Evolutionary conservation across 2,329 filamentous ascomycete species (phyloP), one percentile per base, ranked within the genome.

Genomic region (Claviceps citrina): DNA sequence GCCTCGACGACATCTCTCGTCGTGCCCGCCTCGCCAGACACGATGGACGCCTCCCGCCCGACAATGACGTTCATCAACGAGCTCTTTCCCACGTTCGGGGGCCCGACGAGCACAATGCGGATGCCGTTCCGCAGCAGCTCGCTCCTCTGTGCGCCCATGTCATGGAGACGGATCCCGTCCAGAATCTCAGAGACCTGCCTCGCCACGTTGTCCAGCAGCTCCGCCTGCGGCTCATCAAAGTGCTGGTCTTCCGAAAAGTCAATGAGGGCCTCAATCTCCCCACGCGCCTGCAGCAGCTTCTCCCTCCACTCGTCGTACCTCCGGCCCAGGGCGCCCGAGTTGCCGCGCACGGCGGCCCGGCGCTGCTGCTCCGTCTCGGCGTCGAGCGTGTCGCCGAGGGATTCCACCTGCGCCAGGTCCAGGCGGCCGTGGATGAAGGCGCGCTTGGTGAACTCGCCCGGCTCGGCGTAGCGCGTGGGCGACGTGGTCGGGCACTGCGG

Each of bases 191-290:
- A 54, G 2, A 93, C 73, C 52, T 86, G 76, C 0, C 48, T 49
- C 1, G 76, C 71, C 24, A 95, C 83, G 36, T 78, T 84, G 1
- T 54, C 57, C 33, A 93, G 69, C 18, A 96, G 67, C 41, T 82
- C 72, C 0, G 69, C 63, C 1, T 85, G 82, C 3, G 84, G 80
- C 59, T 94, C 86, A 49, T 96, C 87, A 53, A 98, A 93, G 62
- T 96, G 84, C 60, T 98, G 89, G 53, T 96, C 91, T 57, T 98
- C 91, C 1, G 84, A 82, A 56, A 98, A 98, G 60, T 98, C 91
- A 45, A 98, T 96, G 49, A 98, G 63, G 0, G 91, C 91, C 60
- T 98, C 91, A 30, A 98, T 70, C 61, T 96, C 87, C 8, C 85
- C 91, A 2, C 91, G 76, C 8, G 87, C 87, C 46, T 81, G 70